Evolutionary conservation across 2,329 filamentous ascomycete species (phyloP).

Genomic region (Emergomyces pasteurianus): DNA sequence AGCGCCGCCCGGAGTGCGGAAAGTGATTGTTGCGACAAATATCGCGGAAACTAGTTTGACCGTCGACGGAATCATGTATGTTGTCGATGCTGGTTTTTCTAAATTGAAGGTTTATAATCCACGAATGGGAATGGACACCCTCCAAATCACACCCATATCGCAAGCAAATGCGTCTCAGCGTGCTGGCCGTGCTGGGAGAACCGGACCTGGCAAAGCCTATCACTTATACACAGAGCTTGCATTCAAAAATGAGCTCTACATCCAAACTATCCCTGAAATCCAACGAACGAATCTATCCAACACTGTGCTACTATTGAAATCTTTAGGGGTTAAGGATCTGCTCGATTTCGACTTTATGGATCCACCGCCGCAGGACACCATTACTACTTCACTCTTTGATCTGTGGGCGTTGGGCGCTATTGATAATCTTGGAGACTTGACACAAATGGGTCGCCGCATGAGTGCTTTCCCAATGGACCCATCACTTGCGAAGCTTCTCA

Average conservation of each 20-base stretch:
- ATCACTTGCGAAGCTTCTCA: slow-evolving; percentile 84
- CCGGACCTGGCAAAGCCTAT: slow-evolving; percentile 89
- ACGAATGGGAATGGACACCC: slow-evolving; percentile 97
- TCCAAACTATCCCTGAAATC: slow-evolving; percentile 95
- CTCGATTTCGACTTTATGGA: slow-evolving; percentile 99
- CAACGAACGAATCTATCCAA: slow-evolving; percentile 93
- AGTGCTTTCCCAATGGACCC: slow-evolving; percentile 98
- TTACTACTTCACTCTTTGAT: slow-evolving; percentile 93
- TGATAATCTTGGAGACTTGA: slow-evolving; percentile 88
- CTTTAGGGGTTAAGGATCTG: slow-evolving; percentile 82
- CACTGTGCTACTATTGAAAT: slow-evolving; percentile 87
- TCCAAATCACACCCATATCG: slow-evolving; percentile 94
- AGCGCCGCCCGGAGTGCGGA: slow-evolving; percentile 78
- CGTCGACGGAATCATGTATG: slow-evolving; percentile 98
- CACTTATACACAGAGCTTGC: slow-evolving; percentile 89
- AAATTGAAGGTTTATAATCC: slow-evolving; percentile 99
- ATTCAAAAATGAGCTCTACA: slow-evolving; percentile 90
- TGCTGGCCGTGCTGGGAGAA: slow-evolving; percentile 84
- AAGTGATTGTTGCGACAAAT: slow-evolving; percentile 96
- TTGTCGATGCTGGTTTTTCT: slow-evolving; percentile 90
- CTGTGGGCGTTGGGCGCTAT: slow-evolving; percentile 91
- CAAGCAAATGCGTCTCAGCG: slow-evolving; percentile 92
- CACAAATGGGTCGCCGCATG: slow-evolving; percentile 78
- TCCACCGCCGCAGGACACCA: slow-evolving; percentile 92
- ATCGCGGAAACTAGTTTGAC: slow-evolving; percentile 97